Evolutionary conservation across 192 early-diverging fungal genomes (phyloP).

Genomic region (Gryganskiella cystojenkinii): DNA sequence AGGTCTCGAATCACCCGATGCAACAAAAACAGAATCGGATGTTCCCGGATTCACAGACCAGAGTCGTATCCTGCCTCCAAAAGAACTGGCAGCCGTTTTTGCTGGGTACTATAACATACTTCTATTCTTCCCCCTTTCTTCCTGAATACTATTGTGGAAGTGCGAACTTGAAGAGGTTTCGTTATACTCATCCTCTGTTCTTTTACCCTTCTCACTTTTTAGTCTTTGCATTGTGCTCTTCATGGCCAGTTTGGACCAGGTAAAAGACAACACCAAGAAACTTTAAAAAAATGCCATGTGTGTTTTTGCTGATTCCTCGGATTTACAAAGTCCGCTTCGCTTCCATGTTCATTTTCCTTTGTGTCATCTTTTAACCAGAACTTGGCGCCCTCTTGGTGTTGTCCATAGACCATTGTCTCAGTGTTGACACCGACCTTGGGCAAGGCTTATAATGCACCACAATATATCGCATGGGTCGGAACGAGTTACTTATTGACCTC

Average conservation of each 20-base stretch:
- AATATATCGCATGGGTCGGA: slow-evolving; percentile 85
- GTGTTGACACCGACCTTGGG: slow-evolving; percentile 41
- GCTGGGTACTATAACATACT: slow-evolving; percentile 6
- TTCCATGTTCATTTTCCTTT: background rate
- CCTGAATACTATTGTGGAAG: no score
- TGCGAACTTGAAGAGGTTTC: no score
- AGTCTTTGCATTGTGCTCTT: slow-evolving; percentile 30
- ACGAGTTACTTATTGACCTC: slow-evolving; percentile 66
- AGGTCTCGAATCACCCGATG: background rate
- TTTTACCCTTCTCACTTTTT: background rate
- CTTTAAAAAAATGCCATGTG: no score
- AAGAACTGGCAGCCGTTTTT: slow-evolving; percentile 33
- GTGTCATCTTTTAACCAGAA: background rate
- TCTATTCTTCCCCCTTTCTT: background rate
- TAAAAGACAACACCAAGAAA: no score
- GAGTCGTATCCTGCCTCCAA: slow-evolving; percentile 30
- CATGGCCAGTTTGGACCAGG: slow-evolving; percentile 46
- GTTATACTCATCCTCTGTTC: no score
- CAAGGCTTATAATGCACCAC: slow-evolving; percentile 69
- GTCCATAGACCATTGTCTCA: slow-evolving; percentile 35
- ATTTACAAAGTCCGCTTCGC: background rate
- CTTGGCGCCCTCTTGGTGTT: no score
- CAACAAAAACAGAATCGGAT: background rate
- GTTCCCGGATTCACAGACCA: slow-evolving; percentile 30
- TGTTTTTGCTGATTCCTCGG: background rate